Base-by-base conservation (phyloP, 2,329 filamentous ascomycete species). In the Didymella exigua region DNA sequence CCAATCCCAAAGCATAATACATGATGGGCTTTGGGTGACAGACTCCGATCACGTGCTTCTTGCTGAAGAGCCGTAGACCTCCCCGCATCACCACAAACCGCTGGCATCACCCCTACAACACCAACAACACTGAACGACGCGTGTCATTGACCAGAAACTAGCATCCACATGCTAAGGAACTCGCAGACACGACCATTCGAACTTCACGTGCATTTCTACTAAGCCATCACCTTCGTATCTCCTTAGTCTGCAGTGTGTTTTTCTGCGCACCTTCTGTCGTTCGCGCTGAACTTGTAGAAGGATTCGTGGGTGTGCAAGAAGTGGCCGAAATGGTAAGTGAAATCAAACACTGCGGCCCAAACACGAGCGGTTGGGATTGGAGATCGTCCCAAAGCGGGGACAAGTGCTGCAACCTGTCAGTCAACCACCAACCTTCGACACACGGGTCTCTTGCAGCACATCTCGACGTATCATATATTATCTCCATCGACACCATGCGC, bases 331-430 rank as follows among this genome's bases (percentile, higher is more conserved):
- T 13, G 34, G 37, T 36, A 34, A 34, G 18, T 34, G 30, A 2
- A 6, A 14, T 42, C 23, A 47, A 24, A 26, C 14, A 13, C 16
- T 42, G 49, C 43, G 23, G 43, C 37, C 43, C 30, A 48, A 44
- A 43, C 18, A 38, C 40, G 23, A 44, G 24, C 37, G 37, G 29
- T 47, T 36, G 30, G 36, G 40, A 37, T 53, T 37, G 30, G 36
- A 29, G 36, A 37, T 31, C 19, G 37, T 48, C 50, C 43, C 34
- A 53, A 53, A 47, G 43, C 37, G 50, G 50, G 42, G 43, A 48
- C 43, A 48, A n/a, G n/a, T 18, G 30, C 37, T 26, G 30, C 29
- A 43, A 37, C 30, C 36, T 40, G 34, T 19, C 50, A 48, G 24
- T 42, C 21, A 16, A 31, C 36, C 21, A 24, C 26, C 18, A 31